Conservation (phyloP, 1,139 yeast genomes). For the Taphrina pruni region DNA sequence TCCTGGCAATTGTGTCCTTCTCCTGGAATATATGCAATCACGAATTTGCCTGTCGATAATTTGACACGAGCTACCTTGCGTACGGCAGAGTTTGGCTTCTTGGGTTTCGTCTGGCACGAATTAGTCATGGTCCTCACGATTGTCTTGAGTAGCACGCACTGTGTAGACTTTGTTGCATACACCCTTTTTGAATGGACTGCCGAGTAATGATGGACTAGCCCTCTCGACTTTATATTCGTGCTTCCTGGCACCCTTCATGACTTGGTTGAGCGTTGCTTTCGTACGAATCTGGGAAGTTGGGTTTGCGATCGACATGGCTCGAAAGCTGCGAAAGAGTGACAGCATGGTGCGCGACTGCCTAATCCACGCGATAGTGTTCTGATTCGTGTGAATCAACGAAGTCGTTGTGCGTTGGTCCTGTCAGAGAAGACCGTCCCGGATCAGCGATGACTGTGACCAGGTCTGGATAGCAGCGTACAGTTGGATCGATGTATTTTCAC, state of each 20-base stretch:
- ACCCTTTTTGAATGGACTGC: constrained; percentile 43
- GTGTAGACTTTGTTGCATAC: constrained; percentile 44
- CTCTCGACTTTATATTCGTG: constrained; percentile 36
- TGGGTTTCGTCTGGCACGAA: constrained; percentile 64
- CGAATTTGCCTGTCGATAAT: constrained; percentile 83
- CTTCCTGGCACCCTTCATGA: constrained; percentile 45
- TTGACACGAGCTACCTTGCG: constrained; percentile 96
- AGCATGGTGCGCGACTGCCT: neutral
- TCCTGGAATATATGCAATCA: constrained; percentile 95
- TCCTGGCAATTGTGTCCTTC: constrained; percentile 89
- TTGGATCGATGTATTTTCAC: neutral
- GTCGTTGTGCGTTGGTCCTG: too few species aligned
- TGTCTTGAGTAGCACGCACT: constrained; percentile 2
- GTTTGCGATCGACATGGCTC: neutral
- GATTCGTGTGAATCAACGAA: too few species aligned
- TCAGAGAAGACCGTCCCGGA: too few species aligned
- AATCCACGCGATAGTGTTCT: too few species aligned
- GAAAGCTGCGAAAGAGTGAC: constrained; percentile 8
- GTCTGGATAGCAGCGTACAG: neutral
- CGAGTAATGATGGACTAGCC: constrained; percentile 41
- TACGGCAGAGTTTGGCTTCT: constrained; percentile 97
- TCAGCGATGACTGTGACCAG: too few species aligned
- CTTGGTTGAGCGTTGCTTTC: constrained; percentile 46
- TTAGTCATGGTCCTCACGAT: neutral
- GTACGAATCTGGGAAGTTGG: constrained; percentile 23